Percentiles rank a stretch among this genome's conserved stretches.
These are phyloP conservation scores for Suhomyces sp. DNA, from an alignment of 805 yeast species.

Conservation along the genomic window DNA sequence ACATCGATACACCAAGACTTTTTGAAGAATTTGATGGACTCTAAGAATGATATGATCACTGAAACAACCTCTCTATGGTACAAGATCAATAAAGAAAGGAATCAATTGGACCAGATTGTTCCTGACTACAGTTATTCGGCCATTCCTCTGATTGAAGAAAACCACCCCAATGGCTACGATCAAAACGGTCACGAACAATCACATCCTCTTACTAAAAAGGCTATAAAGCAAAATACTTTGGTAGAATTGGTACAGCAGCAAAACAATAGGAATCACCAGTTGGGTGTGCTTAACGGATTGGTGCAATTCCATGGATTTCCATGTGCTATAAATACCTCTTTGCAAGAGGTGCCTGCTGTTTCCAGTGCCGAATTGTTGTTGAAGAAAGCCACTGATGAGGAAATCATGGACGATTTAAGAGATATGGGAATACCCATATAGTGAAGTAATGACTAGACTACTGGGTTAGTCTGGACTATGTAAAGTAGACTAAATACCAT, in stretches of 20 bases:
- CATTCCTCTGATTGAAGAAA: constrained; percentile 29
- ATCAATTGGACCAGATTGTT: constrained; percentile 68
- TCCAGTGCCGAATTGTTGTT: constrained; percentile 40
- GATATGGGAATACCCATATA: constrained; percentile 51
- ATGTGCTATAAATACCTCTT: constrained; percentile 56
- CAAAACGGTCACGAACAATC: constrained; percentile 4
- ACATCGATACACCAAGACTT: constrained; percentile 82
- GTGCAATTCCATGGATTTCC: constrained; percentile 74
- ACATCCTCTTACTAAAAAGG: constrained; percentile 29
- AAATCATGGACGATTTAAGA: constrained; percentile 66
- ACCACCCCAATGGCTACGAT: constrained; percentile 1
- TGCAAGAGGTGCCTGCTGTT: constrained; percentile 18
- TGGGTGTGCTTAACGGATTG: constrained; percentile 68
- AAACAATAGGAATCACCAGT: constrained; percentile 62
- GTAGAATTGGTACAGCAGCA: constrained; percentile 59
- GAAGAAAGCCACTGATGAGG: constrained; percentile 63
- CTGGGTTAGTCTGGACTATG: neutral
- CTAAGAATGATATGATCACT: constrained; percentile 60
- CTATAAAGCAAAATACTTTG: constrained; percentile 34
- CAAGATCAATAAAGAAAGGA: constrained; percentile 82
- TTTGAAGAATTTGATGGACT: constrained; percentile 62
- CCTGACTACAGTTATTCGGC: constrained; percentile 50
- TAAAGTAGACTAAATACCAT: neutral
- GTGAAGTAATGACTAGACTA: neutral
- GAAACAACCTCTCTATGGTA: constrained; percentile 87